Base-by-base conservation (phyloP, 2,329 filamentous ascomycete species). In the Ophiostoma fasciatum region DNA sequence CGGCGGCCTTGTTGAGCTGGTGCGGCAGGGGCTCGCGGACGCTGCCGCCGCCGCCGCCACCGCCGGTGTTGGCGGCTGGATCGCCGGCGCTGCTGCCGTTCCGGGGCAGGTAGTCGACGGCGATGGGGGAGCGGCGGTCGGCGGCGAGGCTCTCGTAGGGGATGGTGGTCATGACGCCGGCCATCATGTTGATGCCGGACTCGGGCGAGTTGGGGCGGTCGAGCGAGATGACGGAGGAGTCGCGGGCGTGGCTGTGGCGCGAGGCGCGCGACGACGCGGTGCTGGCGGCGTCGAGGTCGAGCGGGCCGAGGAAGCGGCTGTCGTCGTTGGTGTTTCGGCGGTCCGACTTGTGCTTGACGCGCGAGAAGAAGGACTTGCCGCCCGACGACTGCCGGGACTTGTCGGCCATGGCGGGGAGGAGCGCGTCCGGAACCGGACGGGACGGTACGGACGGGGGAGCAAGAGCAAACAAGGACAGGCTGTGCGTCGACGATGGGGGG, bases 141-240 rank as follows among this genome's bases (percentile, higher is more conserved):
- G 69, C 54, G 34, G 68, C 54, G 21, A 78, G 65, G 49, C 64
- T 74, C 48, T 93, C 82, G 62, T 92, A 93, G 22, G 87, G 83
- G 45, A 94, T 87, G 20, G 82, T 79, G 23, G 84, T 84, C 51
- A 94, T 83, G 40, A 88, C 74, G 40, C 84, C 85, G 23, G 84
- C 78, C 52, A 74, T 78, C 62, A 77, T 76, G 51, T 80, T 79
- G 42, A 87, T 60, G 40, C 73, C 76, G 41, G 67, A 60, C 33
- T 78, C 78, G 48, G 74, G 66, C 32, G 75, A 72, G 44, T 66
- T 61, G 33, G 75, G 71, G 42, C 72, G 63, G 49, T 88, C 82
- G 49, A 83, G 58, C 12, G 81, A 88, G 46, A 78, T 65, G 46
- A 74, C 61, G 26, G 80, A 85, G 6, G 79, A 78, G 42, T 74